A percentile compares a stretch with the other conserved stretches of the same genome.
Evolutionary conservation across 2,329 filamentous ascomycete genomes (phyloP).

Genomic region (Alternaria sp.): DNA sequence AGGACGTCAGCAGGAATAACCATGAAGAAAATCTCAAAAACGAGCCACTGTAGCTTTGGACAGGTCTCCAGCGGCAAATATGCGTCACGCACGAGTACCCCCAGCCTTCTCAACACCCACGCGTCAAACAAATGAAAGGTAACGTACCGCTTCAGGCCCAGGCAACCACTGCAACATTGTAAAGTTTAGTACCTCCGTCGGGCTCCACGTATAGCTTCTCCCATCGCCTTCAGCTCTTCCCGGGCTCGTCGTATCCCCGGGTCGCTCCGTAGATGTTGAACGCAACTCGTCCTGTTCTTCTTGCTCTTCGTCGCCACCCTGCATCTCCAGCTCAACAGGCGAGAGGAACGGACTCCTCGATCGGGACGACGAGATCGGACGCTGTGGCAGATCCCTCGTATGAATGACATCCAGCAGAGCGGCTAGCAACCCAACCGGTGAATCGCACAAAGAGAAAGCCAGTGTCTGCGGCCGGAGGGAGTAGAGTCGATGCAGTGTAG

Average conservation of each 20-base stretch:
- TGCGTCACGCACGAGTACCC: background rate
- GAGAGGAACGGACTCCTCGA: slow-evolving; percentile 44
- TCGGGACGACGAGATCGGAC: slow-evolving; percentile 27
- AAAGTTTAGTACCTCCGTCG: slow-evolving; percentile 64
- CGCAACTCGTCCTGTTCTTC: slow-evolving; percentile 9
- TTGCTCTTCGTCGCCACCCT: slow-evolving; percentile 19
- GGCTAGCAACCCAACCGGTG: slow-evolving; percentile 47
- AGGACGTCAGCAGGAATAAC: background rate
- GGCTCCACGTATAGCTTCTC: slow-evolving; percentile 17
- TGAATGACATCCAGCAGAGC: slow-evolving; percentile 45
- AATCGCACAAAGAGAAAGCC: slow-evolving; percentile 50
- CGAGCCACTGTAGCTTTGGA: background rate
- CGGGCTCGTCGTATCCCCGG: slow-evolving; percentile 7
- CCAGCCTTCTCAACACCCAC: background rate
- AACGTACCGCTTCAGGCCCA: slow-evolving; percentile 61
- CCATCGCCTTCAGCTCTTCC: background rate
- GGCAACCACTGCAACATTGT: slow-evolving; percentile 68
- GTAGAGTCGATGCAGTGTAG: slow-evolving; percentile 36
- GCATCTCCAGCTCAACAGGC: slow-evolving; percentile 39
- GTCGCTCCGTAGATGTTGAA: background rate
- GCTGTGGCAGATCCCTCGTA: slow-evolving; percentile 23
- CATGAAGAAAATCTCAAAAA: background rate
- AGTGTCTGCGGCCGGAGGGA: slow-evolving; percentile 48
- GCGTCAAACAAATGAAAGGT: background rate
- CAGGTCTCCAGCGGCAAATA: background rate